A percentile compares a stretch with the other conserved stretches of the same genome.
These are phyloP conservation scores for Aspergillus ruber DNA, from an alignment of 2,329 filamentous ascomycete genomes.

Conservation along the genomic window DNA sequence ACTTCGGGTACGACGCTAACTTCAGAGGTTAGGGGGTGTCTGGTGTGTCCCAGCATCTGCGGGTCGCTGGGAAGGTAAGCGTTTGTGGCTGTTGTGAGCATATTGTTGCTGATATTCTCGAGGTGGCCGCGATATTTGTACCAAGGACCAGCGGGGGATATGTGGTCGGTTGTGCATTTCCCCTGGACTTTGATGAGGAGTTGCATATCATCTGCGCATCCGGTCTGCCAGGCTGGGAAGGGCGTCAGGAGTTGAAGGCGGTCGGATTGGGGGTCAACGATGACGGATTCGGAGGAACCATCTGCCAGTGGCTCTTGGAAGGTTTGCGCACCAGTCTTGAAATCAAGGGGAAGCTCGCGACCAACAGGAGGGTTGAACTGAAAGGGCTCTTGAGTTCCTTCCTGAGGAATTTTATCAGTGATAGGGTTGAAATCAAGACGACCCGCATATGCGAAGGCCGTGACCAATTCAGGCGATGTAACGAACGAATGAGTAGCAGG, in stretches of 20 bases:
- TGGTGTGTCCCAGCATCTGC: slow-evolving; percentile 17
- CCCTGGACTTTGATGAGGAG: slow-evolving; percentile 91
- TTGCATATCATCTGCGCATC: slow-evolving; percentile 66
- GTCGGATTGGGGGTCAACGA: slow-evolving; percentile 9
- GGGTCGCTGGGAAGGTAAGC: slow-evolving; percentile 36
- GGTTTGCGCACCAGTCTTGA: slow-evolving; percentile 74
- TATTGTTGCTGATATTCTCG: slow-evolving; percentile 99
- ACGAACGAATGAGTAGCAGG: slow-evolving; percentile 88
- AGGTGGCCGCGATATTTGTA: slow-evolving; percentile 97
- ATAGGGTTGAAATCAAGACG: slow-evolving; percentile 14
- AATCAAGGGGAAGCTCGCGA: slow-evolving; percentile 69
- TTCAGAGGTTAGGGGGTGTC: slow-evolving; percentile 65
- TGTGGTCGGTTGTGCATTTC: slow-evolving; percentile 93
- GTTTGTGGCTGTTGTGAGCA: slow-evolving; percentile 95
- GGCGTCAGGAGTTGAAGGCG: slow-evolving; percentile 13
- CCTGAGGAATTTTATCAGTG: slow-evolving; percentile 4
- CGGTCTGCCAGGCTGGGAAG: slow-evolving; percentile 34
- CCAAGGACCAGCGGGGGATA: slow-evolving; percentile 80
- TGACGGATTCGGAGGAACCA: slow-evolving; percentile 4
- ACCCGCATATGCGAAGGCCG: slow-evolving; percentile 74
- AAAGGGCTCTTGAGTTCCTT: slow-evolving; percentile 40
- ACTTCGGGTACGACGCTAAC: slow-evolving; percentile 79
- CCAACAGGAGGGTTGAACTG: slow-evolving; percentile 86
- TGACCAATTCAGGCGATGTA: slow-evolving; percentile 77
- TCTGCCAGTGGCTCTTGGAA: slow-evolving; percentile 11